A percentile compares a stretch with the other conserved stretches of the same genome.
phyloP scores from a whole-genome alignment of 306 rosid species.

The Malus sieversii region DNA sequence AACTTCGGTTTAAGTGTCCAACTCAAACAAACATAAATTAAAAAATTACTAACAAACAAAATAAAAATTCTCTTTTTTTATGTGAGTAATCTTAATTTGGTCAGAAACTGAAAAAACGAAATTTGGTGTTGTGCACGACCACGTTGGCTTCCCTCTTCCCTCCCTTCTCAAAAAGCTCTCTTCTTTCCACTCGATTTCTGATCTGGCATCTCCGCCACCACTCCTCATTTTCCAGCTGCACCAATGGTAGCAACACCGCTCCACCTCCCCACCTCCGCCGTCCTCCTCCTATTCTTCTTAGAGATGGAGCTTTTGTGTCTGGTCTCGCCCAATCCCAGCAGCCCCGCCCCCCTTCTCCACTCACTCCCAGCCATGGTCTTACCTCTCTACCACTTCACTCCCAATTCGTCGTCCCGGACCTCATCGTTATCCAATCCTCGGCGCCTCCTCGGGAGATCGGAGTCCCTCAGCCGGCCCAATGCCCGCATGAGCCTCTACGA shows the following conservation, averaged over 20 bases:
- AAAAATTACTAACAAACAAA: neutral
- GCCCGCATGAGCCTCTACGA: conserved; percentile 92
- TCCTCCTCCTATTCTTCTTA: conserved; percentile 10
- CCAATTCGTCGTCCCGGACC: conserved; percentile 24
- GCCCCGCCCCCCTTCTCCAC: conserved; percentile 20
- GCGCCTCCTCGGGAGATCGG: conserved; percentile 65
- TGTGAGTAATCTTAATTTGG: neutral
- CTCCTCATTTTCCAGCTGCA: conserved; percentile 7
- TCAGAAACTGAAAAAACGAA: neutral
- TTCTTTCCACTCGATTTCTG: neutral
- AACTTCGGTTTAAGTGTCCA: neutral
- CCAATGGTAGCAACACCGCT: conserved; percentile 27
- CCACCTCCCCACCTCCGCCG: neutral
- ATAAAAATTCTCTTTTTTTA: too few species aligned
- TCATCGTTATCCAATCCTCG: conserved; percentile 27
- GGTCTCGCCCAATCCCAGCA: conserved; percentile 28
- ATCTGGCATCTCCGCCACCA: conserved; percentile 19
- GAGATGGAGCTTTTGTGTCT: neutral
- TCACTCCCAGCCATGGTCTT: conserved; percentile 57
- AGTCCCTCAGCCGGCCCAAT: conserved; percentile 30
- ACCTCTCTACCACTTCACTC: conserved; percentile 55
- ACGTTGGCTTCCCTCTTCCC: neutral
- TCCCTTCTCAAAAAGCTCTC: neutral
- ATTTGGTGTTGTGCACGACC: neutral
- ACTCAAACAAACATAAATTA: neutral